Percentiles rank a stretch among this genome's conserved stretches.
These are phyloP conservation scores for Talaromyces sp. DNA, from an alignment of 2,329 filamentous ascomycete genomes.

Conservation along the genomic window DNA sequence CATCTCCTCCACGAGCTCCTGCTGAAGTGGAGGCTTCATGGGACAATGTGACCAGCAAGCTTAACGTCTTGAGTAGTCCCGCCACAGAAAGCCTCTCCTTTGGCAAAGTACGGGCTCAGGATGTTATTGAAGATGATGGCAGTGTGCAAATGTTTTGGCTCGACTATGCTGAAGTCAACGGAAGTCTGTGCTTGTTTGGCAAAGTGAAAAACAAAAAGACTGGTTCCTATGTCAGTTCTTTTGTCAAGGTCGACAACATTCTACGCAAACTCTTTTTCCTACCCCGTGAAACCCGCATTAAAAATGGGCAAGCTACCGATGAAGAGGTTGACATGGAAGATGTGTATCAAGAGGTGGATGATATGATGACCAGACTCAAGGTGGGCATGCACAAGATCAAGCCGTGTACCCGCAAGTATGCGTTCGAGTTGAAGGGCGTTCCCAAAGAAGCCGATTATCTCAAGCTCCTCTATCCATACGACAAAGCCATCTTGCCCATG, in stretches of 20 bases:
- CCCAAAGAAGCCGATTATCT: slow-evolving; percentile 87
- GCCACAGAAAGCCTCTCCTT: slow-evolving; percentile 55
- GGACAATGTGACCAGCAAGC: slow-evolving; percentile 77
- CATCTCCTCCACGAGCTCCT: slow-evolving; percentile 63
- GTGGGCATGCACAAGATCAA: slow-evolving; percentile 94
- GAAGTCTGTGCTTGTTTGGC: slow-evolving; percentile 87
- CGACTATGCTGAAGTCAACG: slow-evolving; percentile 89
- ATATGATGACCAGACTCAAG: slow-evolving; percentile 77
- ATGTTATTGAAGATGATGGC: slow-evolving; percentile 90
- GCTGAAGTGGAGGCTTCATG: slow-evolving; percentile 73
- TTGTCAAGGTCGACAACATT: slow-evolving; percentile 93
- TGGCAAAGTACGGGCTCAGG: slow-evolving; percentile 75
- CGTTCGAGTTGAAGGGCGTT: slow-evolving; percentile 82
- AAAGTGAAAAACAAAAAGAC: slow-evolving; percentile 89
- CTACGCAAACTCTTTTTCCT: slow-evolving; percentile 89
- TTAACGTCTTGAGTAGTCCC: slow-evolving; percentile 78
- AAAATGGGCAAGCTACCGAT: slow-evolving; percentile 60
- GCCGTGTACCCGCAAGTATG: slow-evolving; percentile 81
- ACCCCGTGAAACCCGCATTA: slow-evolving; percentile 61
- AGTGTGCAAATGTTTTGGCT: slow-evolving; percentile 94
- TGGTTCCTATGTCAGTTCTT: slow-evolving; percentile 77
- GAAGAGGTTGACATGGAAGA: slow-evolving; percentile 81
- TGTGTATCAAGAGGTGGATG: slow-evolving; percentile 84
- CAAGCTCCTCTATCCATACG: slow-evolving; percentile 93
- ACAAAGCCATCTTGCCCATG: slow-evolving; percentile 67